These are phyloP conservation scores for Lepiota venenata DNA, from an alignment of 768 basidiomycete species.

Conservation along the genomic window DNA sequence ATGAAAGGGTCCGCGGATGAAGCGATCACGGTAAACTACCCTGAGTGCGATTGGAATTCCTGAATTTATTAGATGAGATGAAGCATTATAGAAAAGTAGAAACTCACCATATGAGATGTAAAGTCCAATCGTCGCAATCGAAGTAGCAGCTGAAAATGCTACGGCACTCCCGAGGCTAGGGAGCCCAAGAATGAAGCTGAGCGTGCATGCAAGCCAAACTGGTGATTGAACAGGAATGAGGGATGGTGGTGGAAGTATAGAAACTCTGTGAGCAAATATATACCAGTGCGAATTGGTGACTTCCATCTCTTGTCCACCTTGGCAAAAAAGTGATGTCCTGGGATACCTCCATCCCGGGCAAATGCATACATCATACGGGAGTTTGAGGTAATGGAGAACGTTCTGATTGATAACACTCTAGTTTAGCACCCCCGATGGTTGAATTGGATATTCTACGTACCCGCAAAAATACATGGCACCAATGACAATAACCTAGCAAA, in stretches of 20 bases:
- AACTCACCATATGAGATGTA: slow-evolving; percentile 69
- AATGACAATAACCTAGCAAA: slow-evolving; percentile 53
- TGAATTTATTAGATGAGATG: not conserved
- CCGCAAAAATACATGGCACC: slow-evolving; percentile 77
- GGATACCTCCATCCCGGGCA: slow-evolving; percentile 70
- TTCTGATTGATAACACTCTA: slow-evolving; percentile 30
- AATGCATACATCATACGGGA: slow-evolving; percentile 85
- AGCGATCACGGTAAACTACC: slow-evolving; percentile 54
- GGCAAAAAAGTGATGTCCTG: slow-evolving; percentile 64
- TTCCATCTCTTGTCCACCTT: slow-evolving; percentile 55
- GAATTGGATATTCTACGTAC: slow-evolving; percentile 26
- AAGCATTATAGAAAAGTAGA: not conserved
- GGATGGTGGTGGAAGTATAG: not conserved
- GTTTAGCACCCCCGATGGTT: not conserved
- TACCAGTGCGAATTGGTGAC: slow-evolving; percentile 70
- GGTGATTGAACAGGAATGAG: not conserved
- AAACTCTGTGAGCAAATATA: slow-evolving; percentile 1
- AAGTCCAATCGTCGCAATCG: slow-evolving; percentile 71
- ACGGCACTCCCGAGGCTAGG: slow-evolving; percentile 73
- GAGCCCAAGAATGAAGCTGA: slow-evolving; percentile 72
- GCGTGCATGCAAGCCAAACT: slow-evolving; percentile 79
- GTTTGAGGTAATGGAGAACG: slow-evolving; percentile 77
- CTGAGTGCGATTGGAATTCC: slow-evolving; percentile 70
- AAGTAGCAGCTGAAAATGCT: slow-evolving; percentile 59
- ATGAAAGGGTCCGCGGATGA: slow-evolving; percentile 70